Conservation (phyloP, 2,329 filamentous ascomycete genomes). For the Epicoccum nigrum region DNA sequence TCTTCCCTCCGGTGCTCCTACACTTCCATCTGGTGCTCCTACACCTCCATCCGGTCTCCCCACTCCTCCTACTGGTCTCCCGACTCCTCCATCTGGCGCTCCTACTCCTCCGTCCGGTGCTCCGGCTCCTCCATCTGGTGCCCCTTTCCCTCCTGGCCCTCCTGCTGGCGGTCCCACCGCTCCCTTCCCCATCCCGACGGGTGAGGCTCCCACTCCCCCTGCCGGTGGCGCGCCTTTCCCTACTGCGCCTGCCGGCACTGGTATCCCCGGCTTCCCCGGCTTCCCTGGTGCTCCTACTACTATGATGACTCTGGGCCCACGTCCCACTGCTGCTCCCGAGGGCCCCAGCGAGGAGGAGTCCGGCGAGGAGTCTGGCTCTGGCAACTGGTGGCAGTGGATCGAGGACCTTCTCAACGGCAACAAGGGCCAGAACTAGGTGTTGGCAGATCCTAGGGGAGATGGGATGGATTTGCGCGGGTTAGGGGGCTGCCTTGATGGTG, state of each 20-base stretch:
- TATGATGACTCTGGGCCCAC: conserved; percentile 20
- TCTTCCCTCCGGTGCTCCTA: background rate
- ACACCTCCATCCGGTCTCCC: background rate
- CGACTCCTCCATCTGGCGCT: too few relatives aligned
- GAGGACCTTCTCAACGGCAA: background rate
- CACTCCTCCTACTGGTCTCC: background rate
- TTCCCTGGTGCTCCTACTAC: conserved; percentile 8
- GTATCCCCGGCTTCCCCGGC: conserved; percentile 10
- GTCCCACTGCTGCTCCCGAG: conserved; percentile 16
- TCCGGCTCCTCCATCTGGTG: background rate
- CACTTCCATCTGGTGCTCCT: background rate
- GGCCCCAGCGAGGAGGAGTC: conserved; percentile 5
- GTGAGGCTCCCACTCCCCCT: conserved; percentile 6
- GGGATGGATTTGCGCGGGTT: background rate
- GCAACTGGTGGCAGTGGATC: conserved; percentile 4
- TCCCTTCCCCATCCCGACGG: background rate
- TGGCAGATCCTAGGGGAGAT: background rate
- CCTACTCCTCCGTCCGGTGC: too few relatives aligned
- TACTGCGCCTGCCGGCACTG: conserved; percentile 6
- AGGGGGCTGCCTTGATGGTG: background rate
- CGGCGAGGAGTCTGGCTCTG: background rate
- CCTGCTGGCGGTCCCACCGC: conserved; percentile 1
- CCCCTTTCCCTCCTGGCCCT: background rate
- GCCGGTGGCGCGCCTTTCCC: conserved; percentile 4
- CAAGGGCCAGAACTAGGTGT: background rate